A percentile compares a stretch with the other conserved stretches of the same genome.
phyloP scores from a whole-genome alignment of 2,329 filamentous ascomycete species.

The Alternaria sp. region DNA sequence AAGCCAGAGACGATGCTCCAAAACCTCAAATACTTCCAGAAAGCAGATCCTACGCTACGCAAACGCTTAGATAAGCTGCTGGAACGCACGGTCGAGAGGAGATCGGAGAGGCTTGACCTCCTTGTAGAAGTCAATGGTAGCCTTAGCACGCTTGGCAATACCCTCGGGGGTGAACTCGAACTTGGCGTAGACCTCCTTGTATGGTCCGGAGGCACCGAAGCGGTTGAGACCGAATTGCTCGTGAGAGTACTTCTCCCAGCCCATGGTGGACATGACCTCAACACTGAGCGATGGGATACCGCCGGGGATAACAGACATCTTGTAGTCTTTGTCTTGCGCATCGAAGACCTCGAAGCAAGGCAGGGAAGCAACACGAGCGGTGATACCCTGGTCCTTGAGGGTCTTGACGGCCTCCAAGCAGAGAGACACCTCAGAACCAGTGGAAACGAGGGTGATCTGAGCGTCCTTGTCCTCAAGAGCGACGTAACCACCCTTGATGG shows the following conservation, averaged over 20 bases:
- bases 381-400: conserved; percentile 85
- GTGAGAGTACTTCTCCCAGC: conserved; percentile 98
- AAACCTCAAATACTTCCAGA: background rate
- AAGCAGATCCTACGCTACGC: conserved; percentile 6
- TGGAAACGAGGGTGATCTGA: conserved; percentile 87
- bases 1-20: conserved; percentile 1
- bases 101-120: conserved; percentile 85
- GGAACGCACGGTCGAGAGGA: conserved; percentile 95
- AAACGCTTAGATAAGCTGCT: conserved; percentile 82
- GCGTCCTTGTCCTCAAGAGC: conserved; percentile 84
- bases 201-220: conserved; percentile 95
- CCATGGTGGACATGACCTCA: conserved; percentile 96
- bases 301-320: conserved; percentile 88
- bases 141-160: conserved; percentile 89
- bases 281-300: conserved; percentile 92
- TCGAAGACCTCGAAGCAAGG: conserved; percentile 99
- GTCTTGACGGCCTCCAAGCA: conserved; percentile 91
- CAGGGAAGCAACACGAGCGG: conserved; percentile 90
- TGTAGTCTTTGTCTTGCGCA: conserved; percentile 91
- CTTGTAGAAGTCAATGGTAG: conserved; percentile 98
- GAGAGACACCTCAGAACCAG: conserved; percentile 94
- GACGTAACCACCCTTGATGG: conserved; percentile 94
- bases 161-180: conserved; percentile 99
- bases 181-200: conserved; percentile 99
- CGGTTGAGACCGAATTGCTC: conserved; percentile 99